A percentile compares a stretch with the other conserved stretches of the same genome.
Evolutionary conservation across 1,284 basidiomycete genomes (phyloP).

Genomic region (Melampsora abietis-canadensis): DNA sequence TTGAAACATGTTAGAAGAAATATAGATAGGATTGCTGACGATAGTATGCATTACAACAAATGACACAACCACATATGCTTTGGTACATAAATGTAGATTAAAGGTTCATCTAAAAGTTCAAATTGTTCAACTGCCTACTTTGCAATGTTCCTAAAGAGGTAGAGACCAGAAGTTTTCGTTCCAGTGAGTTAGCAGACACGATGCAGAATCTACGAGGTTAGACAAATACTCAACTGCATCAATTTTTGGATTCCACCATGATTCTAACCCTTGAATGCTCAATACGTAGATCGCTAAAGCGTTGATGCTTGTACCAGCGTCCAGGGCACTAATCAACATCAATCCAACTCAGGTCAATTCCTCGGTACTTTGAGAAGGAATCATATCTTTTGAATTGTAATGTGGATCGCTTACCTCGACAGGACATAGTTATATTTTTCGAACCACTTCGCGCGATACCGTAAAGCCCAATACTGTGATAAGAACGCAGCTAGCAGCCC

Average conservation of each 20-base stretch:
- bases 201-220: neutral
- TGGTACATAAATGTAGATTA: neutral
- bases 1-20: no score
- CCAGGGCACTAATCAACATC: constrained; percentile 44
- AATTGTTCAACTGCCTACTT: neutral
- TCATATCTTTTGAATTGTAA: neutral
- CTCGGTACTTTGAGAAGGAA: constrained; percentile 14
- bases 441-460: constrained; percentile 49
- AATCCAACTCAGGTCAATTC: constrained; percentile 10
- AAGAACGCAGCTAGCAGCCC: constrained; percentile 50
- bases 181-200: neutral
- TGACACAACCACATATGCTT: neutral
- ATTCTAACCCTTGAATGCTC: constrained; percentile 34
- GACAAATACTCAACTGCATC: constrained; percentile 37
- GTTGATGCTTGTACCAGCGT: constrained; percentile 51
- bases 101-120: neutral
- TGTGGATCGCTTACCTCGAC: neutral
- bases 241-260: constrained; percentile 36
- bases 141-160: constrained; percentile 12
- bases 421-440: constrained; percentile 48
- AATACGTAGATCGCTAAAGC: constrained; percentile 50
- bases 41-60: constrained; percentile 6
- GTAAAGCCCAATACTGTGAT: constrained; percentile 49
- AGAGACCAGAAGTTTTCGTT: neutral
- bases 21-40: neutral